These are phyloP conservation scores for Fusarium goolgardi DNA, from an alignment of 2,329 filamentous ascomycete species.

Conservation along the genomic window DNA sequence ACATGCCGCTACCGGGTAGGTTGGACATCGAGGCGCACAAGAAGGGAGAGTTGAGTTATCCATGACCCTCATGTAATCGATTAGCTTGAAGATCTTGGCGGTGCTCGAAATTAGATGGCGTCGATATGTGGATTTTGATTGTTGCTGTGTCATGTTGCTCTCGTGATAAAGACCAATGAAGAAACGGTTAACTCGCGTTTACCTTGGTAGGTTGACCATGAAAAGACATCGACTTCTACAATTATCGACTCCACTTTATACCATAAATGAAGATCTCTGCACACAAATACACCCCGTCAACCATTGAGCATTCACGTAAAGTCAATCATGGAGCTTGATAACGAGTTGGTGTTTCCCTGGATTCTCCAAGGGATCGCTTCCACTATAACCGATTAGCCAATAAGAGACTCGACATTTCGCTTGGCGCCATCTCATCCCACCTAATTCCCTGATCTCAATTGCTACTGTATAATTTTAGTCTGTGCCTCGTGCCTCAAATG, in stretches of 20 bases:
- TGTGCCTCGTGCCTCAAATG: slow-evolving; percentile 12
- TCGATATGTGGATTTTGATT: slow-evolving; percentile 31
- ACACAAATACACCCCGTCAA: slow-evolving; percentile 1
- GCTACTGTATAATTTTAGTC: slow-evolving; percentile 20
- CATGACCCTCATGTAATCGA: slow-evolving; percentile 21
- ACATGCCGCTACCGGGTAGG: neutral
- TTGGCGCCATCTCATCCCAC: slow-evolving; percentile 29
- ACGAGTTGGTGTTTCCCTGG: slow-evolving; percentile 27
- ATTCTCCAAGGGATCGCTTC: slow-evolving; percentile 29
- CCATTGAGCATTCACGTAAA: slow-evolving; percentile 17
- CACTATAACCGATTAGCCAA: slow-evolving; percentile 33
- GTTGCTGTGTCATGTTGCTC: slow-evolving; percentile 29
- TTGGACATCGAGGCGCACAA: neutral
- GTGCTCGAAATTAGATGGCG: slow-evolving; percentile 38
- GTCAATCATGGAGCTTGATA: slow-evolving; percentile 23
- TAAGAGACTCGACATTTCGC: slow-evolving; percentile 21
- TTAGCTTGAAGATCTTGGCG: slow-evolving; percentile 21
- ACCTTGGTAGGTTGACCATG: neutral
- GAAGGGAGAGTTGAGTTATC: slow-evolving; percentile 7
- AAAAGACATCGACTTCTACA: neutral
- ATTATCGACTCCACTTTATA: neutral
- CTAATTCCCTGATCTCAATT: slow-evolving; percentile 37
- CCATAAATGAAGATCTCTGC: neutral
- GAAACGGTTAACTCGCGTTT: neutral
- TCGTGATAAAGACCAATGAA: neutral